Evolutionary conservation across 75 land plant species (phyloP).

Genomic region (Sequoia sempervirens): DNA sequence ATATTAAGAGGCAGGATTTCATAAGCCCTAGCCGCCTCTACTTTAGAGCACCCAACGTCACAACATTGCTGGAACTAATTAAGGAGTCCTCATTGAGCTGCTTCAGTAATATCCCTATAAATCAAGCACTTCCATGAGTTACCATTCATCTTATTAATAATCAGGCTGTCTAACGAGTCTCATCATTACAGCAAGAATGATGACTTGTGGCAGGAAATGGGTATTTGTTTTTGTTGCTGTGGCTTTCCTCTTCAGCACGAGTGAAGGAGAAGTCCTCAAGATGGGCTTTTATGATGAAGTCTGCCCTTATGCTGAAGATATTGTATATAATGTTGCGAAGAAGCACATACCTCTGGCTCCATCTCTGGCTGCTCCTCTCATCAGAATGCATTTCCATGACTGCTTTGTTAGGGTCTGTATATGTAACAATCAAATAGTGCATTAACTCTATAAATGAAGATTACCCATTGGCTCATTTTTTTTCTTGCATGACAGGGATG

Average conservation of each 20-base stretch:
- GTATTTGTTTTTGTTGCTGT: background rate
- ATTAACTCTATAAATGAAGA: background rate
- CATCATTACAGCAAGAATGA: background rate
- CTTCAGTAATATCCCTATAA: background rate
- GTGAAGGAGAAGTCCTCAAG: constrained; percentile 12
- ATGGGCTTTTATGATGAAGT: constrained; percentile 16
- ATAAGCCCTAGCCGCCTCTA: background rate
- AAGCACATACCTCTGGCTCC: constrained; percentile 18
- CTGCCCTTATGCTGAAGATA: constrained; percentile 24
- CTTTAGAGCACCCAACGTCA: background rate
- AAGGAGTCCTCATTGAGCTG: background rate
- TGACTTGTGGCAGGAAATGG: background rate
- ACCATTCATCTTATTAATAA: background rate
- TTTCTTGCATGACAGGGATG: constrained; percentile 47
- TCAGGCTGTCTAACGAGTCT: background rate
- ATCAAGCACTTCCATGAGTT: background rate
- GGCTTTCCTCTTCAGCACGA: background rate
- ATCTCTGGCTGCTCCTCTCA: constrained; percentile 28
- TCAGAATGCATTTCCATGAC: constrained; percentile 38
- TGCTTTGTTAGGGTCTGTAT: constrained; percentile 28
- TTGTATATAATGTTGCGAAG: constrained; percentile 18
- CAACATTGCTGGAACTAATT: background rate
- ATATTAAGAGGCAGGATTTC: background rate
- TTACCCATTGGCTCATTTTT: background rate
- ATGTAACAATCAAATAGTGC: background rate